A percentile compares a stretch with the other conserved stretches of the same genome.
phyloP scores from a whole-genome alignment of 2,329 filamentous ascomycete species.

The Ceratocystis albifundus region DNA sequence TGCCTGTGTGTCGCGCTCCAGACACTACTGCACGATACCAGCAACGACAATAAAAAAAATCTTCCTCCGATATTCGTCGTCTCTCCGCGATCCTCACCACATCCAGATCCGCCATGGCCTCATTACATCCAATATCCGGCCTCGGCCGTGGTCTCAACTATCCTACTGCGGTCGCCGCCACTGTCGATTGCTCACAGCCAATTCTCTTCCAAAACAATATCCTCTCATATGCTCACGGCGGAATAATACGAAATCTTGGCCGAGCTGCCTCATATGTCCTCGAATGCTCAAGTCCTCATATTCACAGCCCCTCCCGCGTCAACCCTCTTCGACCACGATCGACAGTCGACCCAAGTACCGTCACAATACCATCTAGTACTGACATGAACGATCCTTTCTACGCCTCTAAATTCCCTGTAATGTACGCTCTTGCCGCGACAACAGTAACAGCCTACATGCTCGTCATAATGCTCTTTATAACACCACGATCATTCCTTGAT shows the following conservation, averaged over 20 bases:
- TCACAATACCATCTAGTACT: slow-evolving; percentile 35
- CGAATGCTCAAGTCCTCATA: slow-evolving; percentile 2
- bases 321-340: slow-evolving; percentile 13
- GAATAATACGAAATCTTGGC: slow-evolving; percentile 6
- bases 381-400: slow-evolving; percentile 82
- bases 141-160: background rate
- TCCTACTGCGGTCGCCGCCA: background rate
- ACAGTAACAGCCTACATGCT: slow-evolving; percentile 87
- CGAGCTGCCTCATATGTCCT: slow-evolving; percentile 18
- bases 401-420: slow-evolving; percentile 81
- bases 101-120: slow-evolving; percentile 6
- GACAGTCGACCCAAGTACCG: slow-evolving; percentile 27
- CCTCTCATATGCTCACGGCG: slow-evolving; percentile 19
- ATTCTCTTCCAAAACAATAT: slow-evolving; percentile 16
- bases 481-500: slow-evolving; percentile 84
- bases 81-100: background rate
- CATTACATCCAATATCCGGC: slow-evolving; percentile 10
- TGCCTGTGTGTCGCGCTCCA: background rate
- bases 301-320: slow-evolving; percentile 8
- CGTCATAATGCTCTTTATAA: slow-evolving; percentile 87
- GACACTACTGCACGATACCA: background rate
- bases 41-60: too few species aligned
- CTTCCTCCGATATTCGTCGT: background rate
- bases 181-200: slow-evolving; percentile 20
- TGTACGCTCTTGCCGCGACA: slow-evolving; percentile 82